Conservation (phyloP, 192 early-diverging fungal genomes). For the Phycomyces nitens region DNA sequence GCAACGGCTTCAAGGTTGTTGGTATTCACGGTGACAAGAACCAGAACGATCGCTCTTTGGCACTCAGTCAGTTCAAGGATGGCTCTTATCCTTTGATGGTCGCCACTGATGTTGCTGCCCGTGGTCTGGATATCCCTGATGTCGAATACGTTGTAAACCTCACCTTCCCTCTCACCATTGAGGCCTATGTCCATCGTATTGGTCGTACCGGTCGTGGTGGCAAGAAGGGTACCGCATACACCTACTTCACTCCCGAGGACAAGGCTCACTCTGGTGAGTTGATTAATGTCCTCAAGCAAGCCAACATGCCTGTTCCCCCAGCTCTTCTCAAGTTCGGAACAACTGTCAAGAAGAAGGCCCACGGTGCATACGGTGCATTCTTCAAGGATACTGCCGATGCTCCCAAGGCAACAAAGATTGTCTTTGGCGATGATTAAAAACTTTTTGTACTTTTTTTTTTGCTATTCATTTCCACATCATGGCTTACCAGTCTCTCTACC, state of each 20-base stretch:
- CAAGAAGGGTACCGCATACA: constrained; percentile 84
- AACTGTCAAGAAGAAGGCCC: constrained; percentile 96
- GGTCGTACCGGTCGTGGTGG: constrained; percentile 96
- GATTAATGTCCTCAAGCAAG: constrained; percentile 88
- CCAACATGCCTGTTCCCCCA: constrained; percentile 80
- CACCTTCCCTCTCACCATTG: constrained; percentile 95
- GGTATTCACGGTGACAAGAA: constrained; percentile 91
- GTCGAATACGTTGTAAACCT: constrained; percentile 96
- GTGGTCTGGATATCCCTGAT: constrained; percentile 86
- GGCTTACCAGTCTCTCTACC: too few relatives aligned
- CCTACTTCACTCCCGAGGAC: constrained; percentile 89
- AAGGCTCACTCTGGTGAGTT: constrained; percentile 84
- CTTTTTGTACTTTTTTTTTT: constrained; percentile 3
- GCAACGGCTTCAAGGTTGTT: constrained; percentile 76
- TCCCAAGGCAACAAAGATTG: constrained; percentile 88
- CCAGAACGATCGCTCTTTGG: constrained; percentile 77
- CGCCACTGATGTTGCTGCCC: constrained; percentile 91
- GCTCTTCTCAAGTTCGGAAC: constrained; percentile 91
- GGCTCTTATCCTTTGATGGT: constrained; percentile 82
- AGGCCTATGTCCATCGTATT: constrained; percentile 89
- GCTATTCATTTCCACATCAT: neutral
- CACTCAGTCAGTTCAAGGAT: constrained; percentile 77
- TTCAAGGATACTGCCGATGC: constrained; percentile 84
- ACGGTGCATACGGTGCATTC: constrained; percentile 92
- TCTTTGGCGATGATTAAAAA: constrained; percentile 58